Conservation (phyloP, 1,139 yeast genomes). For the Protomyces inundatus region DNA sequence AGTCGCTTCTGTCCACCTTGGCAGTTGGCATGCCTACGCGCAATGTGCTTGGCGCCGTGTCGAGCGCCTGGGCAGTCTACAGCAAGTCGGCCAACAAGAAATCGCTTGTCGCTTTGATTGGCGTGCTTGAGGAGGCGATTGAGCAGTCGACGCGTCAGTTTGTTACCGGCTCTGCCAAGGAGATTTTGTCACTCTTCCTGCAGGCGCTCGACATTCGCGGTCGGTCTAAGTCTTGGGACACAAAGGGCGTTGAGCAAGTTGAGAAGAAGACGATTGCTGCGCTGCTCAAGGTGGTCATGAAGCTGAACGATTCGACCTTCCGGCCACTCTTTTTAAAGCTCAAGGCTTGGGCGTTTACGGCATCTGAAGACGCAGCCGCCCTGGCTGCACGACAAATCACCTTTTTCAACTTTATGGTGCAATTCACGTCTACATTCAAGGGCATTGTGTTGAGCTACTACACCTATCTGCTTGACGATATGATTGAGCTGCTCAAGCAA, state of each 20-base stretch:
- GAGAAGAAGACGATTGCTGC: slow-evolving; percentile 71
- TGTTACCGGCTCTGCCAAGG: slow-evolving; percentile 61
- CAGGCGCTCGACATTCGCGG: slow-evolving; percentile 63
- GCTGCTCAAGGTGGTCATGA: slow-evolving; percentile 74
- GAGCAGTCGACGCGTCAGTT: slow-evolving; percentile 38
- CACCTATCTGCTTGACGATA: slow-evolving; percentile 76
- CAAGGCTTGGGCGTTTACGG: slow-evolving; percentile 85
- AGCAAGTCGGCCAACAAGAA: slow-evolving; percentile 21
- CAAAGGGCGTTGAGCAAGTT: slow-evolving; percentile 70
- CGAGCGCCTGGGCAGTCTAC: slow-evolving; percentile 25
- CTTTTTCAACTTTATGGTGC: slow-evolving; percentile 81
- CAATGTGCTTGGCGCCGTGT: slow-evolving; percentile 25
- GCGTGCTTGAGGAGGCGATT: slow-evolving; percentile 26
- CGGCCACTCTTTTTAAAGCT: slow-evolving; percentile 83
- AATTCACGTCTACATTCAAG: slow-evolving; percentile 62
- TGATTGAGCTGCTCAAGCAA: slow-evolving; percentile 53
- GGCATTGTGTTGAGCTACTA: slow-evolving; percentile 83
- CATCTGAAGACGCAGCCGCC: slow-evolving; percentile 52
- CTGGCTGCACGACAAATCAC: slow-evolving; percentile 58
- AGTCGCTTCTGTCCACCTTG: slow-evolving; percentile 20
- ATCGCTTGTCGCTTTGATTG: slow-evolving; percentile 24
- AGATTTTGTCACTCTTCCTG: slow-evolving; percentile 65
- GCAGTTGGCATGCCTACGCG: slow-evolving; percentile 25
- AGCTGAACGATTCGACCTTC: slow-evolving; percentile 86
- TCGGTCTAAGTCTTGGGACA: slow-evolving; percentile 50